Evolutionary conservation across 176 grass and related monocot species (phyloP), one percentile per base, ranked within the genome.

Genomic region (Rhipidocladum racemiflorum): DNA sequence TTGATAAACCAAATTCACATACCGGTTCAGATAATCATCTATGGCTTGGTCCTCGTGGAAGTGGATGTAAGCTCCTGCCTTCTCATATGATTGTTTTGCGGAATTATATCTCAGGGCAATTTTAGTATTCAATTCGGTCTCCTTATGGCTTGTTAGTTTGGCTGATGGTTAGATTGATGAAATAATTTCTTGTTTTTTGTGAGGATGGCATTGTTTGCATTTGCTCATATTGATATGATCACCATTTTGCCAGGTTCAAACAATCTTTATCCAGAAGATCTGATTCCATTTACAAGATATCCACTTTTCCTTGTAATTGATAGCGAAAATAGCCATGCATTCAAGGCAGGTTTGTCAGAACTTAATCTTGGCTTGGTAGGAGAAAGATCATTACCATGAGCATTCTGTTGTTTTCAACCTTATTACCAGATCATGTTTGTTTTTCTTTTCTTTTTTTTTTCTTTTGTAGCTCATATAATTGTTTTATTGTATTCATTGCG

Each of bases 281-380:
- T 99, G 59, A 86, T 99, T 89, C 92, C 97, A 46, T 99, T 99
- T 77, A 99, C 97, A 74, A 90, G 92, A 91, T 96, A 82, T 83
- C 93, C 97, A 63, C 91, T 99, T 44, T 96, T 99, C 69, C 89
- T 99, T 83, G 83, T 99, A 81, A 85, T 96, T 21, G 97, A 99
- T 44, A 96, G 97, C 70, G 93, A 96, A 77, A 96, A 88, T 85
- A 96, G 97, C 68, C 89, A 93, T 74, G 91, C 93, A 91, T 99
- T 99, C 91, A 99, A 99, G 92, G 97, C 93, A 95, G 92, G 89
- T 93, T 98, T 98, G 95, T 95, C 85, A 89, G 87, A 94, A 94
- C 92, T 94, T 98, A 85, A 66, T 93, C 89, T 97, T 65, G 30
- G 43, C 55, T 83, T 82, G 11, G 68, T 89, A 91, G 66, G 71